Evolutionary conservation across 1,139 yeast genomes (phyloP), one percentile per base, ranked within the genome.

Genomic region (Zygosaccharomyces sapae): DNA sequence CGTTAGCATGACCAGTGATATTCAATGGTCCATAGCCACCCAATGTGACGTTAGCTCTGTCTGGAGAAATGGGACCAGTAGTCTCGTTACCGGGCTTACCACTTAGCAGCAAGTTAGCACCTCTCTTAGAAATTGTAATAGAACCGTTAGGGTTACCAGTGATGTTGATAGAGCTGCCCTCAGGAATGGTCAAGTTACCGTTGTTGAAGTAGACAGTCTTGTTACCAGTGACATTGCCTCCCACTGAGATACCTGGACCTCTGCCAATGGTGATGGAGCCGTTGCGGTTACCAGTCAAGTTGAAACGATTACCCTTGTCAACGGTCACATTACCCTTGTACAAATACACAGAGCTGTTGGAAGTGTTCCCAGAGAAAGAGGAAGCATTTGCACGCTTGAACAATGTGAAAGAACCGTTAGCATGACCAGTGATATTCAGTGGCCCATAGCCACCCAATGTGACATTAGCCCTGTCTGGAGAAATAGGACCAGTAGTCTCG

Each of bases 101-200:
- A 12, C 30, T 27, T 9, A 27, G n/a, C 9, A 27, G 10, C 9
- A 27, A 8, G 9, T 27, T 27, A 3, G 30, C 30, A 27, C 30
- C 4, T 27, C 30, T 27, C 30, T 27, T 27, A 27, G 30, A 27
- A 27, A 37, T 4, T 6, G 40, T 37, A 7, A 37, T 30, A n/a
- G 40, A 24, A 12, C 40, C 40, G 22, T 37, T 37, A 24, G 29
- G 22, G 40, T 37, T 37, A 24, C 40, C 40, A 5, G 40, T 37
- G 10, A 37, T 24, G 31, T 37, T 37, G 30, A 27, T 27, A 27
- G 30, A 9, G 30, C 30, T 27, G 10, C 30, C 30, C 8, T 5
- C 30, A 1, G 30, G 30, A 12, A 27, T 3, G n/a, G 30, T 27
- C 30, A 27, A 27, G 30, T 27, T 27, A 8, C 30, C 30, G 30